Conservation (phyloP, 805 yeast genomes). For the Saccharomycopsis fibuligera region DNA sequence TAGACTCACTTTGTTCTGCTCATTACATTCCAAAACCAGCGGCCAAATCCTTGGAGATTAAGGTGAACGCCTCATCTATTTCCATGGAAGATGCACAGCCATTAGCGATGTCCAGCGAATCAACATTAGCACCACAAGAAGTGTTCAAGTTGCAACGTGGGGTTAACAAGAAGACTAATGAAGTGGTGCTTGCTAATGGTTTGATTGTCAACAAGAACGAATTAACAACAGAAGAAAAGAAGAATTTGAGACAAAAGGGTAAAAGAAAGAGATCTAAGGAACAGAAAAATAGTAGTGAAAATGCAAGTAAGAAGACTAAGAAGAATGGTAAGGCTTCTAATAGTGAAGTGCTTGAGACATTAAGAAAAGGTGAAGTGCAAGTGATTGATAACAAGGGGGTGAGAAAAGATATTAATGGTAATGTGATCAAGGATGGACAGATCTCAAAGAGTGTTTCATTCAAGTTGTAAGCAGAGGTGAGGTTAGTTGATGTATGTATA, state of each 20-base stretch:
- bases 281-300: not conserved
- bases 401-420: slow-evolving; percentile 66
- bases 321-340: slow-evolving; percentile 45
- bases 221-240: slow-evolving; percentile 76
- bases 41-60: slow-evolving; percentile 71
- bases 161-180: slow-evolving; percentile 42
- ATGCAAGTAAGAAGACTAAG: slow-evolving; percentile 29
- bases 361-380: slow-evolving; percentile 68
- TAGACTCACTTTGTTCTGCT: slow-evolving; percentile 90
- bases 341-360: slow-evolving; percentile 61
- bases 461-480: slow-evolving; percentile 7
- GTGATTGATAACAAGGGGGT: slow-evolving; percentile 73
- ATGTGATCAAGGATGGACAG: slow-evolving; percentile 41
- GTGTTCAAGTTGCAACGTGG: slow-evolving; percentile 50
- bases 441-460: slow-evolving; percentile 14
- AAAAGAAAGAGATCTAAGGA: slow-evolving; percentile 37
- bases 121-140: slow-evolving; percentile 92
- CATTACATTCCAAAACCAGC: slow-evolving; percentile 90
- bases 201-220: slow-evolving; percentile 77
- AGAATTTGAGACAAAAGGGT: slow-evolving; percentile 76
- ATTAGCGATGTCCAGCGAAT: slow-evolving; percentile 62
- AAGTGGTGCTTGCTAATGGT: slow-evolving; percentile 70
- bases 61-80: slow-evolving; percentile 75
- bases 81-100: slow-evolving; percentile 97
- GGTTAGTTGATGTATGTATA: not conserved